Evolutionary conservation across 306 rosid species (phyloP).

Genomic region (Nissolia schottii): DNA sequence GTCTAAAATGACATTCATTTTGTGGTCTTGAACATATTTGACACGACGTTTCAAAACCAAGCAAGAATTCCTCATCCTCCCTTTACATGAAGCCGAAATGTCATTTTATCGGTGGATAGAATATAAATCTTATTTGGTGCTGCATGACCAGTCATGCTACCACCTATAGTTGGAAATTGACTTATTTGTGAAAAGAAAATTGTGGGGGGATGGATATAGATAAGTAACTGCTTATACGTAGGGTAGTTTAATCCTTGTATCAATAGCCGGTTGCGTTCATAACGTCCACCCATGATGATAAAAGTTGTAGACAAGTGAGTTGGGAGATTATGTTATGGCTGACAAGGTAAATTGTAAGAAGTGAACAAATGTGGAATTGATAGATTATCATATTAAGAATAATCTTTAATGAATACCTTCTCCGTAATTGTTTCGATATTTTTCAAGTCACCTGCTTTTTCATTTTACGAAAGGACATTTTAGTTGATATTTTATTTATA

Average conservation of each 20-base stretch:
- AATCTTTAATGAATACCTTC: background rate
- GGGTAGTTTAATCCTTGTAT: background rate
- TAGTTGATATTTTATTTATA: background rate
- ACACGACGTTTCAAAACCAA: too few relatives aligned
- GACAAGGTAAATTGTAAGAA: constrained; percentile 4
- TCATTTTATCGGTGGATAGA: too few relatives aligned
- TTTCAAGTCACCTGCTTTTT: background rate
- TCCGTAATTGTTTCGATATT: background rate
- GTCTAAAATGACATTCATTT: too few relatives aligned
- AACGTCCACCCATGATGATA: constrained; percentile 1
- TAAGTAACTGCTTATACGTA: background rate
- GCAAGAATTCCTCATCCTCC: too few relatives aligned
- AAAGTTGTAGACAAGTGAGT: background rate
- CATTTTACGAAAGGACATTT: background rate
- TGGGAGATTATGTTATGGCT: background rate
- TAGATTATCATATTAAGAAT: background rate
- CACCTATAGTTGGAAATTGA: constrained; percentile 13
- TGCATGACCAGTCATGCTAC: too few relatives aligned
- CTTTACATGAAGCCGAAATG: too few relatives aligned
- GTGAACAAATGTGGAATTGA: background rate
- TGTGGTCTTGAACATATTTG: too few relatives aligned
- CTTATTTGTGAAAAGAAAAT: background rate
- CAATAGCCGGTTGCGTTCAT: background rate
- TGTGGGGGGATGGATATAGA: background rate
- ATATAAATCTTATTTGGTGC: too few relatives aligned